Base-by-base conservation (phyloP, 2,329 filamentous ascomycete genomes). In the Exophiala viscosa region DNA sequence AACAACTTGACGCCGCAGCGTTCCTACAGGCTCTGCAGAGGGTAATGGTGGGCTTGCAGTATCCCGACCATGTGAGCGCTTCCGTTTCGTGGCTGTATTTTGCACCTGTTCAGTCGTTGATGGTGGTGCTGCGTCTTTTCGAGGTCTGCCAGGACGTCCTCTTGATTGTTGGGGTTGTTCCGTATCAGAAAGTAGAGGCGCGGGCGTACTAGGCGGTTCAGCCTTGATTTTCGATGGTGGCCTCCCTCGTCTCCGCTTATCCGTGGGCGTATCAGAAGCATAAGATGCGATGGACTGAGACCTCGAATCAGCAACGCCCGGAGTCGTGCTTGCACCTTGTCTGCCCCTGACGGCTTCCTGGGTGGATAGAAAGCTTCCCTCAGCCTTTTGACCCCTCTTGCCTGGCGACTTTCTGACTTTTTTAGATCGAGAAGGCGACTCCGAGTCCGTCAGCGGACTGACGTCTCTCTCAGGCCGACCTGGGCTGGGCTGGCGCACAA, bases 1-100 rank as follows among this genome's bases (percentile, higher is more conserved):
- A 14, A 66, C 60, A 2, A 65, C 58, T 34, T 69, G 66, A 3
- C 62, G 57, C 18, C 23, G 23, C 5, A 67, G 64, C 2, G 67
- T 46, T 18, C 20, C 35, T 13, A 43, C 18, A 14, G 38, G 50
- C 13, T 42, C 33, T 14, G 53, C 48, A 15, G 59, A 55, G 5
- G 45, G 52, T 33, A 52, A 34, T 18, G 43, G 41, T 32, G 60
- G 58, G 36, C 46, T 60, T 38, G 49, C 34, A 35, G 50, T 57
- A 17, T 55, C 58, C 18, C 61, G 58, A 53, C 69, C 69, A 49
- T 66, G 69, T 14, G 64, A 68, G 15, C 72, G 72, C 55, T 75
- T 75, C 23, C 72, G 70, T 56, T 74, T 54, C 3, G 38, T 54
- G 9, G 13, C 31, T 35, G 48, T 44, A 5, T 39, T 50, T 43